A percentile compares a stretch with the other conserved stretches of the same genome.
phyloP scores from a whole-genome alignment of 2,329 filamentous ascomycete species.

The Aureobasidium sp. region DNA sequence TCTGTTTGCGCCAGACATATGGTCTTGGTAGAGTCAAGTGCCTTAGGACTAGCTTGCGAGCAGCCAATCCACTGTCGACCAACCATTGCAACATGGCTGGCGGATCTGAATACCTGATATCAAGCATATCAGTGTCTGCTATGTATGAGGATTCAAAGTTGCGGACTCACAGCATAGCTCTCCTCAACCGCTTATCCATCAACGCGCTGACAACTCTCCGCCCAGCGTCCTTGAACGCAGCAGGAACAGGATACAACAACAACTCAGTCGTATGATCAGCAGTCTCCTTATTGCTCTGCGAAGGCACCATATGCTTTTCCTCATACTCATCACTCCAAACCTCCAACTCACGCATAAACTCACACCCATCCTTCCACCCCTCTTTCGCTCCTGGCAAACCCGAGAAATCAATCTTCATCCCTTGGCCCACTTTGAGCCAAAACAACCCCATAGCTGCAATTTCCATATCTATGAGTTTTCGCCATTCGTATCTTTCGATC shows the following conservation, averaged over 20 bases:
- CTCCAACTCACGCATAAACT: constrained; percentile 44
- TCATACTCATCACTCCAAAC: constrained; percentile 53
- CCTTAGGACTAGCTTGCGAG: constrained; percentile 49
- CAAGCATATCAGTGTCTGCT: constrained; percentile 18
- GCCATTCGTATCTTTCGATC: constrained; percentile 62
- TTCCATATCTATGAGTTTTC: constrained; percentile 58
- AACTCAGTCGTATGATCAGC: constrained; percentile 54
- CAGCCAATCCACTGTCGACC: constrained; percentile 40
- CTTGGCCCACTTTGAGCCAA: constrained; percentile 64
- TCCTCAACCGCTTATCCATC: constrained; percentile 56
- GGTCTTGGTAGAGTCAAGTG: constrained; percentile 53
- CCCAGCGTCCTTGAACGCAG: constrained; percentile 37
- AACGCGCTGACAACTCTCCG: constrained; percentile 47
- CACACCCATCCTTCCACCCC: constrained; percentile 42
- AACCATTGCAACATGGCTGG: constrained; percentile 26
- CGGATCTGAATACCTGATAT: constrained; percentile 28
- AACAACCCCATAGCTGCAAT: constrained; percentile 54
- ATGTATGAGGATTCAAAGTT: too few species aligned
- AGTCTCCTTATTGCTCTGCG: constrained; percentile 27
- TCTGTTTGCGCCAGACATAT: constrained; percentile 29
- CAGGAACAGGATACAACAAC: constrained; percentile 49
- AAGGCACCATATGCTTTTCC: constrained; percentile 44
- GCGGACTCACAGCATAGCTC: constrained; percentile 52
- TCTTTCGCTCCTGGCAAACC: constrained; percentile 33
- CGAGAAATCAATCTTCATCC: constrained; percentile 53